phyloP scores from a whole-genome alignment of 23 red algal genomes.

The Gracilaria caudata region DNA sequence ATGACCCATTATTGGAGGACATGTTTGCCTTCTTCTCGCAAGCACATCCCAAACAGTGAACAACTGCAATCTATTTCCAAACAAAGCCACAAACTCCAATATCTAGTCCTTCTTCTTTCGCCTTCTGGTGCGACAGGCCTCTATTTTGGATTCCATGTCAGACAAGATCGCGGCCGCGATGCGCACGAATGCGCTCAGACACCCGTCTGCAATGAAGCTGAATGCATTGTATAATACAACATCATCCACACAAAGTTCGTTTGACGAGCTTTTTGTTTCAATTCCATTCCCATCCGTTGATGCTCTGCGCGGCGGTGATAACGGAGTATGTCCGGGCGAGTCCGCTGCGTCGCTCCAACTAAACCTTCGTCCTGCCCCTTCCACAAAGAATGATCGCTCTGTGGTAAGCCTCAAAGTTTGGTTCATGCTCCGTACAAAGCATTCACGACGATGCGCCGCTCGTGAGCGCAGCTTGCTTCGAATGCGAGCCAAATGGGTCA shows the following conservation, averaged over 20 bases:
- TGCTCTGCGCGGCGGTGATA: background rate
- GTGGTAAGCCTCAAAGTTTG: background rate
- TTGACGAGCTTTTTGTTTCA: background rate
- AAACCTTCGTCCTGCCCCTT: slow-evolving; percentile 2
- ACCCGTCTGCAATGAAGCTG: slow-evolving; percentile 57
- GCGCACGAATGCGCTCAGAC: slow-evolving; percentile 63
- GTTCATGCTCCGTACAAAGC: slow-evolving; percentile 38
- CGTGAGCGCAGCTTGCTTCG: slow-evolving; percentile 37
- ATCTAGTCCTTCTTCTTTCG: slow-evolving; percentile 1
- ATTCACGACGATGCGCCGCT: slow-evolving; percentile 18
- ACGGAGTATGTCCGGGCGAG: too few species aligned
- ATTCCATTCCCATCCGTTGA: slow-evolving; percentile 26
- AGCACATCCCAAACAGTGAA: background rate
- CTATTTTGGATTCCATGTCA: slow-evolving; percentile 26
- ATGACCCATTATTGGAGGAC: slow-evolving; percentile 41
- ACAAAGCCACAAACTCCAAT: background rate
- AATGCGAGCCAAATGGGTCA: slow-evolving; percentile 47
- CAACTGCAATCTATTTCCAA: background rate
- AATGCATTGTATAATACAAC: slow-evolving; percentile 65
- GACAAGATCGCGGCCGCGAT: slow-evolving; percentile 54
- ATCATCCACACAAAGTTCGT: slow-evolving; percentile 44
- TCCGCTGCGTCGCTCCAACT: background rate
- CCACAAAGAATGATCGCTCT: background rate
- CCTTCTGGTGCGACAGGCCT: background rate
- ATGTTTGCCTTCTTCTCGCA: slow-evolving; percentile 40